phyloP scores from a whole-genome alignment of 148 eudicot species.

The Fagopyrum homotropicum region DNA sequence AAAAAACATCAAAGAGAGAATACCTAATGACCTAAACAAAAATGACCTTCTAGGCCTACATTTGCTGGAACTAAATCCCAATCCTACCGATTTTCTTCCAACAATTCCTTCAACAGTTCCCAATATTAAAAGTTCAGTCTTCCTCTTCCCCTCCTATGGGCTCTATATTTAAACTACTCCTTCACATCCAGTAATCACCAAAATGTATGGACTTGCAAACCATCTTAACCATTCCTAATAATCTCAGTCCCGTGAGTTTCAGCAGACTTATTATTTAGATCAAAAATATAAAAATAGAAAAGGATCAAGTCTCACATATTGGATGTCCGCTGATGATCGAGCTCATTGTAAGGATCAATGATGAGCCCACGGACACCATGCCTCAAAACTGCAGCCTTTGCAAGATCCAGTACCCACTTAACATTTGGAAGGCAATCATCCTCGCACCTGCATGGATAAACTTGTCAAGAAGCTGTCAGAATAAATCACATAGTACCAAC shows the following conservation, averaged over 20 bases:
- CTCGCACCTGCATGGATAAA: constrained; percentile 49
- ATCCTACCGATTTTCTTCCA: neutral
- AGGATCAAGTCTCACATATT: constrained; percentile 42
- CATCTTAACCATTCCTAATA: neutral
- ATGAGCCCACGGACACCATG: constrained; percentile 93
- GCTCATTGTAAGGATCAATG: constrained; percentile 97
- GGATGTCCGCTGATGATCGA: constrained; percentile 84
- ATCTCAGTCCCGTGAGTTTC: neutral
- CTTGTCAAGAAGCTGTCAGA: neutral
- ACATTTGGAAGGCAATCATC: constrained; percentile 84
- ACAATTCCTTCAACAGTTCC: neutral
- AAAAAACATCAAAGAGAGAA: neutral
- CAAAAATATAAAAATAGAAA: neutral
- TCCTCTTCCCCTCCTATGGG: neutral
- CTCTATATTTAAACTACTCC: neutral
- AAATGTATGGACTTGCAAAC: neutral
- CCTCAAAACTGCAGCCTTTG: constrained; percentile 87
- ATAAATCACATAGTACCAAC: neutral
- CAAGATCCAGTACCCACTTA: constrained; percentile 83
- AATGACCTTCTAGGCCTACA: neutral
- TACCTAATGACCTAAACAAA: neutral
- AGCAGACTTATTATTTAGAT: neutral
- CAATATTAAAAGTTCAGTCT: neutral
- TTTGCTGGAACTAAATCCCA: neutral
- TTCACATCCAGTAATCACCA: neutral